A percentile compares a stretch with the other conserved stretches of the same genome.
phyloP scores from a whole-genome alignment of 768 basidiomycete genomes.

The Boletales sp. region DNA sequence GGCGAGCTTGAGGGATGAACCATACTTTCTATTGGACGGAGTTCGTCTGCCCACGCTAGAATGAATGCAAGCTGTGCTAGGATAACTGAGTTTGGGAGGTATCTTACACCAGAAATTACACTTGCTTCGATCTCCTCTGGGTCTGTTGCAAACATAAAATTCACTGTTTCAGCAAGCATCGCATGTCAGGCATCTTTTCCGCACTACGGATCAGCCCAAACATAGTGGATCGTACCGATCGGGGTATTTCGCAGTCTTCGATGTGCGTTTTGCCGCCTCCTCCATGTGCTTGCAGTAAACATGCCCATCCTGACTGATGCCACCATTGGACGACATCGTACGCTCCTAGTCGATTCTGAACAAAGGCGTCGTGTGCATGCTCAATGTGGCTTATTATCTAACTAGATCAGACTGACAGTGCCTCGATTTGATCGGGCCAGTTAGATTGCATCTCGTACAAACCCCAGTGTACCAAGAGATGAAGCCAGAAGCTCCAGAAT shows the following conservation, averaged over 20 bases:
- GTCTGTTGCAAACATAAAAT: constrained; percentile 40
- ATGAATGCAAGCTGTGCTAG: background rate
- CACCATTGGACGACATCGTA: constrained; percentile 15
- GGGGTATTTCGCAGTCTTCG: constrained; percentile 31
- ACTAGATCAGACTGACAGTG: constrained; percentile 6
- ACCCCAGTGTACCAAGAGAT: constrained; percentile 71
- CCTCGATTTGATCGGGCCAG: background rate
- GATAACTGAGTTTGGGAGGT: background rate
- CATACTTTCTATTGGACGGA: constrained; percentile 4
- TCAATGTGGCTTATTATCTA: constrained; percentile 16
- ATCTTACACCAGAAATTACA: constrained; percentile 40
- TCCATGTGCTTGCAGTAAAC: constrained; percentile 40
- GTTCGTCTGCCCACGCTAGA: constrained; percentile 35
- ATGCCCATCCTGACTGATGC: constrained; percentile 25
- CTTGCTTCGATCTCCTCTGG: constrained; percentile 2
- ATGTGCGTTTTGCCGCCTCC: constrained; percentile 29
- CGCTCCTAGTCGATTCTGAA: too few relatives aligned
- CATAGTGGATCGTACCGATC: constrained; percentile 34
- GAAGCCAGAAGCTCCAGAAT: constrained; percentile 72
- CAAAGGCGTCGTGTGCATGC: too few relatives aligned
- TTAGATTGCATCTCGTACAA: constrained; percentile 66
- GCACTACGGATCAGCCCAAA: background rate
- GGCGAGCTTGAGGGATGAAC: background rate
- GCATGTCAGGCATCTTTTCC: constrained; percentile 5
- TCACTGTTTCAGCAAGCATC: constrained; percentile 18